A percentile compares a stretch with the other conserved stretches of the same genome.
These are phyloP conservation scores for Uronychia binucleata DNA, from an alignment of 73 alveolate species.

Conservation along the genomic window DNA sequence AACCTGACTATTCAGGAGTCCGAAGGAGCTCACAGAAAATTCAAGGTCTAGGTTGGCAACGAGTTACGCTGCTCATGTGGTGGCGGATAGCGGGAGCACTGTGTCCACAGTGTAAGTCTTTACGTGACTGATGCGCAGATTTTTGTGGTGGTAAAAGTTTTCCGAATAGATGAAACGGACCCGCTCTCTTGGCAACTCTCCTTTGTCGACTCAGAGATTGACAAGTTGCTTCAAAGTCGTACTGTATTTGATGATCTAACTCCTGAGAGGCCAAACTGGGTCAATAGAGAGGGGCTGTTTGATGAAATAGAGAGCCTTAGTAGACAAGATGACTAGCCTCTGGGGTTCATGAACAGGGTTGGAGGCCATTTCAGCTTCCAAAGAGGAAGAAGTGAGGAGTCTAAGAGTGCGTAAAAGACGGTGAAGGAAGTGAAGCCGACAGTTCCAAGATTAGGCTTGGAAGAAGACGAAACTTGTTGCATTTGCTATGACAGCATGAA, in stretches of 20 bases:
- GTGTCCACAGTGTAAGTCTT: constrained; percentile 13
- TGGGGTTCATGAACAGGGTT: neutral
- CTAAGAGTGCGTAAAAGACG: neutral
- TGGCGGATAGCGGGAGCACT: no score
- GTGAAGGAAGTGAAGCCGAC: constrained; percentile 10
- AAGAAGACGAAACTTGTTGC: constrained; percentile 53
- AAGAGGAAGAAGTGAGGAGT: neutral
- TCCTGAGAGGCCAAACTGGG: no score
- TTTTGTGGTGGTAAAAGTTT: constrained; percentile 1
- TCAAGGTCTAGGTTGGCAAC: no score
- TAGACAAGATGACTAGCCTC: neutral
- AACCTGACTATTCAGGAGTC: no score
- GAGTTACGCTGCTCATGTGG: no score
- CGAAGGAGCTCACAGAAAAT: no score
- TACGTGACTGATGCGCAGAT: constrained; percentile 3
- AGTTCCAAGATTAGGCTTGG: constrained; percentile 32
- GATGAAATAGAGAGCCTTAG: neutral
- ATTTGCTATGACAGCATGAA: constrained; percentile 58
- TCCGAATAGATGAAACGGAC: constrained; percentile 15
- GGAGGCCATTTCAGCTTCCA: neutral
- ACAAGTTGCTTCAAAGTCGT: constrained; percentile 31
- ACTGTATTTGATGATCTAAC: no score
- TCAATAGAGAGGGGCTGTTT: neutral
- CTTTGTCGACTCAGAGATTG: constrained; percentile 49
- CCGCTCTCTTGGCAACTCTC: constrained; percentile 35